Conservation (phyloP, 1,284 basidiomycete genomes). For the Erythrobasidium hasegawianum region DNA sequence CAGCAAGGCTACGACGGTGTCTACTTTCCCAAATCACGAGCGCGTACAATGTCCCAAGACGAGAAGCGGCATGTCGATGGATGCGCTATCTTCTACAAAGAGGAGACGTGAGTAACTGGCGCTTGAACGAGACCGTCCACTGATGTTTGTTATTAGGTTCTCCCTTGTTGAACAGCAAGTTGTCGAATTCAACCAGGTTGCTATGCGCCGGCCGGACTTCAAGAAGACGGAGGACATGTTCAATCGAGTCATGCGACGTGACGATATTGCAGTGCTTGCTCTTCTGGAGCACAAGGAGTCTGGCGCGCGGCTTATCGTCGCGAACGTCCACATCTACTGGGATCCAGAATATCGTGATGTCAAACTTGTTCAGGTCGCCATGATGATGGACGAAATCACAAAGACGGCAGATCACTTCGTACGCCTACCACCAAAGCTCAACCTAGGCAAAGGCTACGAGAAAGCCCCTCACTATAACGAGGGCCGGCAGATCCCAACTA, state of each 20-base stretch:
- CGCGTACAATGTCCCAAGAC: slow-evolving; percentile 84
- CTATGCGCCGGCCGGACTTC: slow-evolving; percentile 90
- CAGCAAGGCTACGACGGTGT: slow-evolving; percentile 84
- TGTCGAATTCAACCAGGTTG: slow-evolving; percentile 89
- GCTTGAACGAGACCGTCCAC: background rate
- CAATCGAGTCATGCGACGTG: slow-evolving; percentile 93
- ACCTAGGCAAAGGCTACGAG: slow-evolving; percentile 48
- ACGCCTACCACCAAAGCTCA: slow-evolving; percentile 67
- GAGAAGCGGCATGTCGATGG: slow-evolving; percentile 90
- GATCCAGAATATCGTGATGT: slow-evolving; percentile 90
- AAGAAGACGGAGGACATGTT: slow-evolving; percentile 99
- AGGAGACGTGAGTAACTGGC: slow-evolving; percentile 67
- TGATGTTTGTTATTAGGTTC: slow-evolving; percentile 58
- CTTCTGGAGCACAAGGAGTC: slow-evolving; percentile 82
- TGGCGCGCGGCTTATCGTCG: slow-evolving; percentile 80
- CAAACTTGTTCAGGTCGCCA: slow-evolving; percentile 91
- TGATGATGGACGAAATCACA: slow-evolving; percentile 88
- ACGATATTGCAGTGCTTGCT: slow-evolving; percentile 86
- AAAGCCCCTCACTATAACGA: slow-evolving; percentile 66
- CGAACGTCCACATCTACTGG: slow-evolving; percentile 92
- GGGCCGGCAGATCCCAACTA: slow-evolving; percentile 80
- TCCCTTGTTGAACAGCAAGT: slow-evolving; percentile 89
- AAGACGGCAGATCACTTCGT: slow-evolving; percentile 82
- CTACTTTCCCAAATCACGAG: slow-evolving; percentile 89
- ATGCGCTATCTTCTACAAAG: slow-evolving; percentile 94